phyloP scores from a whole-genome alignment of 495 filamentous ascomycete species.

The Daldinia vernicosa region DNA sequence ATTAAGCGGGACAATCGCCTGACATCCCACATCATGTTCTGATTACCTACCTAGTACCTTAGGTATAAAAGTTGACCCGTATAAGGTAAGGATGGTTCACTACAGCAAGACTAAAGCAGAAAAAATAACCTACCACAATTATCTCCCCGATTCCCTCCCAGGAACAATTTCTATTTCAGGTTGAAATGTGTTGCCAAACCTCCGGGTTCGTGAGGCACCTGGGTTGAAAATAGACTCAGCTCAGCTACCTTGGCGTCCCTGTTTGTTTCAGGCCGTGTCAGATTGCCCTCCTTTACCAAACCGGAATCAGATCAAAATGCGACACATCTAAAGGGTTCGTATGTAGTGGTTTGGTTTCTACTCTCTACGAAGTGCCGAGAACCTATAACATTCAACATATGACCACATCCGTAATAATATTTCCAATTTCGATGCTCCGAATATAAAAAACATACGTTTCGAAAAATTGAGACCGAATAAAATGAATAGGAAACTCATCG shows the following conservation, averaged over 20 bases:
- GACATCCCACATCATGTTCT: neutral
- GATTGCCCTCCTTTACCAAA: constrained; percentile 17
- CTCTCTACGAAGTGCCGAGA: neutral
- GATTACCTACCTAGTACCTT: neutral
- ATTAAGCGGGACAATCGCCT: neutral
- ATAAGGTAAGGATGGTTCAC: neutral
- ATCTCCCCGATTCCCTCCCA: neutral
- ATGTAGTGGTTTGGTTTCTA: no score
- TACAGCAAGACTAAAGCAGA: neutral
- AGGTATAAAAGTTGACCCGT: neutral
- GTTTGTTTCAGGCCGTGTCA: constrained; percentile 37
- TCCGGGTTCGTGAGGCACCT: neutral
- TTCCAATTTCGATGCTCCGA: neutral
- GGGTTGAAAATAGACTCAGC: constrained; percentile 35
- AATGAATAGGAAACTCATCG: neutral
- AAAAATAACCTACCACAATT: neutral
- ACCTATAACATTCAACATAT: neutral
- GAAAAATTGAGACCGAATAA: neutral
- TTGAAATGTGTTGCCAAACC: neutral
- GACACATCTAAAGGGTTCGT: neutral
- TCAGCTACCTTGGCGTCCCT: constrained; percentile 28
- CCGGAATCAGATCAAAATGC: constrained; percentile 5
- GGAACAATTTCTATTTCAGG: constrained; percentile 17
- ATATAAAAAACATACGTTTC: neutral
- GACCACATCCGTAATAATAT: neutral